Evolutionary conservation across 768 basidiomycete species (phyloP).

Genomic region (Amanita rimosa): DNA sequence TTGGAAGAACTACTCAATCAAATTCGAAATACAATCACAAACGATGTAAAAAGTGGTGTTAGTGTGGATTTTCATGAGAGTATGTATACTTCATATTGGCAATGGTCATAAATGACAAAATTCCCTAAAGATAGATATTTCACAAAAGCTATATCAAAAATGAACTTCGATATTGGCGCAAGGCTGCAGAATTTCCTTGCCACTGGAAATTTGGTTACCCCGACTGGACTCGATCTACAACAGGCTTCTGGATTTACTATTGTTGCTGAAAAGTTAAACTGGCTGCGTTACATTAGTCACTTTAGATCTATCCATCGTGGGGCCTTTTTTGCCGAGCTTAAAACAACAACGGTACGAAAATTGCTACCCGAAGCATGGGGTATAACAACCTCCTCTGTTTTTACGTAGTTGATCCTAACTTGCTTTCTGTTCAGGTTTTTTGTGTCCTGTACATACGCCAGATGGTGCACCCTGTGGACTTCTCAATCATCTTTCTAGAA

Average conservation of each 20-base stretch:
- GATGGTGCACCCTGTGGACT: conserved; percentile 98
- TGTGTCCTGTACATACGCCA: conserved; percentile 98
- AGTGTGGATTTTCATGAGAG: conserved; percentile 85
- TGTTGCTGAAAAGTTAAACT: conserved; percentile 97
- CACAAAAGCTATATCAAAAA: conserved; percentile 55
- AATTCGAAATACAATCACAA: conserved; percentile 54
- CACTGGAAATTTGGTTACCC: conserved; percentile 92
- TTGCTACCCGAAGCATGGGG: conserved; percentile 97
- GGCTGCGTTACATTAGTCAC: conserved; percentile 96
- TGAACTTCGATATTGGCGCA: conserved; percentile 87
- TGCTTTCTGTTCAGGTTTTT: conserved; percentile 50
- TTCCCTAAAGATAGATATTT: conserved; percentile 63
- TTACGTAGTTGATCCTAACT: not conserved
- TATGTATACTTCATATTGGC: conserved; percentile 24
- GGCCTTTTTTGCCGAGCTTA: conserved; percentile 97
- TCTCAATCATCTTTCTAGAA: conserved; percentile 90
- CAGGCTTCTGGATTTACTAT: conserved; percentile 99
- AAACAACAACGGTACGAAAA: conserved; percentile 96
- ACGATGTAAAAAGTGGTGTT: conserved; percentile 69
- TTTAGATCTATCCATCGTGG: conserved; percentile 98
- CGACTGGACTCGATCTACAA: conserved; percentile 91
- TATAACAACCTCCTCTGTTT: conserved; percentile 20
- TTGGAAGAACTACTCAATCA: conserved; percentile 81
- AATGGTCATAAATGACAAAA: not conserved
- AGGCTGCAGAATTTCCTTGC: conserved; percentile 92